Evolutionary conservation across 2,329 filamentous ascomycete genomes (phyloP).

Genomic region (Nannizziopsis arthrosporioides): DNA sequence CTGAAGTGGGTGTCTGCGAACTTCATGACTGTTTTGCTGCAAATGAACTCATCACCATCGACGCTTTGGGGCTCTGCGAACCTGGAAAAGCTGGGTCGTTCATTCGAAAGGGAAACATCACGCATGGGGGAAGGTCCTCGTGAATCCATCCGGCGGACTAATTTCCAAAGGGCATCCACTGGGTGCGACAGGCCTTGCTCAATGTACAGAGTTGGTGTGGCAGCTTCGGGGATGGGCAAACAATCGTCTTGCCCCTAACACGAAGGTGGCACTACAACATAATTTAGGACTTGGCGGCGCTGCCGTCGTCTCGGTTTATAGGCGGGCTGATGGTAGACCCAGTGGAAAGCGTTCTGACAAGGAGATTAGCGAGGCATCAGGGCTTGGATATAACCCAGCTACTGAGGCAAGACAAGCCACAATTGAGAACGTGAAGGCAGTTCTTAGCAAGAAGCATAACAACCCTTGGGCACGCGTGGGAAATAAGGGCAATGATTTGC

Average conservation of each 20-base stretch:
- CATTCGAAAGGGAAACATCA: constrained; percentile 19
- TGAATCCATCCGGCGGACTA: constrained; percentile 23
- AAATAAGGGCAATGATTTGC: constrained; percentile 6
- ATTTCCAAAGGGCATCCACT: constrained; percentile 26
- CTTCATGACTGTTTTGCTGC: constrained; percentile 25
- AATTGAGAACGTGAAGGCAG: constrained; percentile 9
- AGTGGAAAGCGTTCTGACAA: constrained; percentile 1
- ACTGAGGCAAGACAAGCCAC: constrained; percentile 11
- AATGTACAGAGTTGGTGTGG: constrained; percentile 24
- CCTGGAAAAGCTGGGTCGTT: constrained; percentile 19
- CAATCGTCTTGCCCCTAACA: constrained; percentile 18
- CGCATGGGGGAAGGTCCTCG: constrained; percentile 18
- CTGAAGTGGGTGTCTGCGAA: constrained; percentile 20
- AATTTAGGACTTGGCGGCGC: constrained; percentile 23
- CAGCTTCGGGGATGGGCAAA: constrained; percentile 24
- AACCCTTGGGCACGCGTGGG: constrained; percentile 11
- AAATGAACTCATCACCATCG: constrained; percentile 21
- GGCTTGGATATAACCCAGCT: constrained; percentile 11
- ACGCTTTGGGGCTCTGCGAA: constrained; percentile 18
- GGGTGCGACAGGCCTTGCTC: constrained; percentile 23
- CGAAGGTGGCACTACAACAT: constrained; percentile 20
- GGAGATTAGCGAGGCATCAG: constrained; percentile 1
- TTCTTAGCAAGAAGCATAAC: constrained; percentile 10
- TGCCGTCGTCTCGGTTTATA: constrained; percentile 19
- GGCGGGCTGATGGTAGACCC: constrained; percentile 8